Base-by-base conservation (phyloP, 495 filamentous ascomycete genomes). In the Immersiella caudata region DNA sequence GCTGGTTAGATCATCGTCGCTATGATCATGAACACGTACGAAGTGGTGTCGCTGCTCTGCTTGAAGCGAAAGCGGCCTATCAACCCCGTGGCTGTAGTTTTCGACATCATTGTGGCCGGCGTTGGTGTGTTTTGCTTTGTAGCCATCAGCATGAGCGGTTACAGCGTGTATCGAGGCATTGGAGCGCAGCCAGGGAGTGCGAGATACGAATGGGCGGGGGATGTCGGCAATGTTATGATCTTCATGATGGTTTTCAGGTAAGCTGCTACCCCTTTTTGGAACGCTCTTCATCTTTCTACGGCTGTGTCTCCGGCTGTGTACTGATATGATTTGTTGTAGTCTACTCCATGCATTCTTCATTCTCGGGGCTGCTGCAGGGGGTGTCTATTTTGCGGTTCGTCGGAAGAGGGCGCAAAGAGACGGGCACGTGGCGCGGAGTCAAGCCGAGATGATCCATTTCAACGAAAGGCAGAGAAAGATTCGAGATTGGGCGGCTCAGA, bases 241-340 rank as follows among this genome's bases (percentile, higher is more conserved):
- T 74, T 74, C 11, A 76, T 76, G 69, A 66, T 75, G 62, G 70
- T 73, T 0, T 73, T 75, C 49, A 65, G 66, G 74, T 76, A 36
- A 14, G 12, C 33, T 27, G 0, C n/a, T 29, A 35, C 11, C 33
- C 2, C 26, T 0, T 5, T 12, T 29, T 0, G 33, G n/a, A n/a
- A n/a, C n/a, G n/a, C n/a, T n/a, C n/a, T n/a, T n/a, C n/a, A n/a
- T n/a, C n/a, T n/a, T n/a, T n/a, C n/a, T n/a, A n/a, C n/a, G n/a
- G n/a, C n/a, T n/a, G n/a, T n/a, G n/a, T n/a, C n/a, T n/a, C n/a
- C n/a, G 8, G 24, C 20, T 1, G 29, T 58, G 20, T 1, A 29
- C 2, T 62, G 60, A 25, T 60, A 20, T 63, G 27, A 68, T 56
- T 2, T 9, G 16, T 12, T 1, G 1, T 50, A 76, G 74, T 52